A percentile compares a stretch with the other conserved stretches of the same genome.
Conservation (phyloP, 1,139 yeast genomes). For the Yamadazyma diospyri region DNA sequence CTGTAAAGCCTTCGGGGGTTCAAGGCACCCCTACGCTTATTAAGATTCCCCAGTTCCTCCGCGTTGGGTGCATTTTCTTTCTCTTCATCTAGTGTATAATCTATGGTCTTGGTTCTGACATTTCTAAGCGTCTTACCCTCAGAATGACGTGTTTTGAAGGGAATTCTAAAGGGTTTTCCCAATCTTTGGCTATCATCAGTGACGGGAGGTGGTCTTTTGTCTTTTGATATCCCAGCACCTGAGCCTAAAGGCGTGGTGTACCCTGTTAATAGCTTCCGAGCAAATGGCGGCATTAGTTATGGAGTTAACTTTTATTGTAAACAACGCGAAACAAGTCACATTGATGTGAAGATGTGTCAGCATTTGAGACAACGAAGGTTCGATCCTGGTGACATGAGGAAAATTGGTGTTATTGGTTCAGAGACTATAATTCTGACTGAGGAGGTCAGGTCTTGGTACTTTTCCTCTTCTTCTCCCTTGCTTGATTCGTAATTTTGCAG, state of each 20-base stretch:
- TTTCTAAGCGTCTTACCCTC: constrained; percentile 17
- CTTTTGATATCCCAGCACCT: constrained; percentile 44
- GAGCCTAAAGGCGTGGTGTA: constrained; percentile 46
- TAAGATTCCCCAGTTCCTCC: constrained; percentile 26
- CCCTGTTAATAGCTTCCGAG: constrained; percentile 34
- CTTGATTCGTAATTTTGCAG: too few relatives aligned
- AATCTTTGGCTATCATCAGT: constrained; percentile 33
- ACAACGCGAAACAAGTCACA: constrained; percentile 11
- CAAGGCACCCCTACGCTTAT: constrained; percentile 47
- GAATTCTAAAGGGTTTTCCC: constrained; percentile 41
- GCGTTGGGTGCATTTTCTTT: constrained; percentile 17
- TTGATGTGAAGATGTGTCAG: too few relatives aligned
- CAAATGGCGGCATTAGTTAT: constrained; percentile 17
- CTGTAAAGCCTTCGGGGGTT: constrained; percentile 39
- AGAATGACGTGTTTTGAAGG: constrained; percentile 28
- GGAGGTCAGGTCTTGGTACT: too few relatives aligned
- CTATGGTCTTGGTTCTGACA: constrained; percentile 25
- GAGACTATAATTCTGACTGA: too few relatives aligned
- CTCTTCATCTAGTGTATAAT: constrained; percentile 24
- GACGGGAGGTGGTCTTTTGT: constrained; percentile 38
- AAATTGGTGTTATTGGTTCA: too few relatives aligned
- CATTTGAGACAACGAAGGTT: too few relatives aligned
- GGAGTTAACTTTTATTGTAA: too few relatives aligned
- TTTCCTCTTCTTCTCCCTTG: too few relatives aligned
- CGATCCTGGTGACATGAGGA: too few relatives aligned